Evolutionary conservation across 768 basidiomycete genomes (phyloP).

Genomic region (button mushroom (Agaricus bisporus)): DNA sequence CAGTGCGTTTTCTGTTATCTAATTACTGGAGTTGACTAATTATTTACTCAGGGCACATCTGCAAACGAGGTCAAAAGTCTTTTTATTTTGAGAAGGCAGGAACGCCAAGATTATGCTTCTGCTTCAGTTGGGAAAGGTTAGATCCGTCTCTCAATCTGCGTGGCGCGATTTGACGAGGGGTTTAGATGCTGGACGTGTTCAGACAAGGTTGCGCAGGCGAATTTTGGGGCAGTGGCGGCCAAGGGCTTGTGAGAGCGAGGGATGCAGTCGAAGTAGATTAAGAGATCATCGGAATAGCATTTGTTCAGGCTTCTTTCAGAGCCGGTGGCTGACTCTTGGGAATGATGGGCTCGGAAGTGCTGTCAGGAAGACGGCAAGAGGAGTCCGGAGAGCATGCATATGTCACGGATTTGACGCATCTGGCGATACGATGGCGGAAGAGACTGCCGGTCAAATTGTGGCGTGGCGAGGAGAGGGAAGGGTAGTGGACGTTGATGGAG

Average conservation of each 20-base stretch:
- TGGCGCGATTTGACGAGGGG: conserved; percentile 2
- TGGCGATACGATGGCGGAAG: conserved; percentile 8
- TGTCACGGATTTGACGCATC: conserved; percentile 12
- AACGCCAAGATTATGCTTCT: conserved; percentile 7
- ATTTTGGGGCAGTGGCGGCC: background rate
- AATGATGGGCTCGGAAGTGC: background rate
- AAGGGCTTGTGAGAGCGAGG: background rate
- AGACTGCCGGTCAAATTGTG: conserved; percentile 15
- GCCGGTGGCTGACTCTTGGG: no score
- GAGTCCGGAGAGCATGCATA: conserved; percentile 8
- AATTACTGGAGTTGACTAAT: no score
- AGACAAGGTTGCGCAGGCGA: background rate
- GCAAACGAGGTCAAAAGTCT: background rate
- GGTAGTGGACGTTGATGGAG: conserved; percentile 7
- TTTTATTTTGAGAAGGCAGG: conserved; percentile 4
- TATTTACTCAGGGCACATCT: background rate
- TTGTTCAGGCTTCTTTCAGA: background rate
- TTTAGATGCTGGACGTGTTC: conserved; percentile 5
- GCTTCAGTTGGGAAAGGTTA: conserved; percentile 8
- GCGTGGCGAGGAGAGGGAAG: conserved; percentile 10
- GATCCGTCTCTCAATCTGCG: conserved; percentile 7
- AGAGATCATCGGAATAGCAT: background rate
- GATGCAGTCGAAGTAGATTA: background rate
- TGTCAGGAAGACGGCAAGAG: conserved; percentile 1
- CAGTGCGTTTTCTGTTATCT: no score